Percentiles rank a stretch among this genome's conserved stretches.
phyloP scores from a whole-genome alignment of 257 asterid species.

The Marsdenia floribunda region DNA sequence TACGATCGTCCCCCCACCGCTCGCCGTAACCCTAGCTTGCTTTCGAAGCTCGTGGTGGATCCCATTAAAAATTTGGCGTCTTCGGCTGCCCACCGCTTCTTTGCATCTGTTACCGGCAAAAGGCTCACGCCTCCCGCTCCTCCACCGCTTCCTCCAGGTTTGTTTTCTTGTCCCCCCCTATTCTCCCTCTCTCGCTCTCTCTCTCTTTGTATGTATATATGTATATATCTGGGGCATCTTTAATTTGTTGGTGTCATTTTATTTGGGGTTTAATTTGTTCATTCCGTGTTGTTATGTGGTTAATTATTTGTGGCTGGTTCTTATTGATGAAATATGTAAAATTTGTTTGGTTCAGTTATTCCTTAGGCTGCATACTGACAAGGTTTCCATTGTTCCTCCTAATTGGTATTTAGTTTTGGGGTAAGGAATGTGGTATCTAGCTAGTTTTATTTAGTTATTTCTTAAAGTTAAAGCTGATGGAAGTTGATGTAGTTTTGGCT shows the following conservation, averaged over 20 bases:
- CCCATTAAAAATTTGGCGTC: conserved; percentile 76
- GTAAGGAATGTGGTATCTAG: not conserved
- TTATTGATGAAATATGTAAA: not conserved
- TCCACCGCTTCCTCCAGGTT: conserved; percentile 33
- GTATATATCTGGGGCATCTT: not conserved
- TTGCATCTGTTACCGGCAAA: conserved; percentile 51
- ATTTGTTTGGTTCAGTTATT: not conserved
- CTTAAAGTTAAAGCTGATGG: not conserved
- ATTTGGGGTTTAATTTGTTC: not conserved
- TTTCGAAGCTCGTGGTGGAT: conserved; percentile 67
- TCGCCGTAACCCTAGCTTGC: conserved; percentile 51
- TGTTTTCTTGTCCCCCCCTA: conserved; percentile 31
- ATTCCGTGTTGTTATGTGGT: not conserved
- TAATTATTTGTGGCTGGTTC: not conserved
- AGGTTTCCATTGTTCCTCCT: not conserved
- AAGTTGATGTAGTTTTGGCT: not conserved
- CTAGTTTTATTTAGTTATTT: not conserved
- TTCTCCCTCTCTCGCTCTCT: too few relatives aligned
- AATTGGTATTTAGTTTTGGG: not conserved
- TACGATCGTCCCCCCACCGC: conserved; percentile 72
- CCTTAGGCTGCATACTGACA: not conserved
- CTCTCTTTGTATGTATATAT: not conserved
- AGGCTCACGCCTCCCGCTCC: conserved; percentile 45
- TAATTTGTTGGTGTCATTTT: not conserved
- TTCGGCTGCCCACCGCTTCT: conserved; percentile 61